Percentiles rank a stretch among this genome's conserved stretches.
Evolutionary conservation across 2,329 filamentous ascomycete species (phyloP).

Genomic region (Pseudogymnoascus sp.): DNA sequence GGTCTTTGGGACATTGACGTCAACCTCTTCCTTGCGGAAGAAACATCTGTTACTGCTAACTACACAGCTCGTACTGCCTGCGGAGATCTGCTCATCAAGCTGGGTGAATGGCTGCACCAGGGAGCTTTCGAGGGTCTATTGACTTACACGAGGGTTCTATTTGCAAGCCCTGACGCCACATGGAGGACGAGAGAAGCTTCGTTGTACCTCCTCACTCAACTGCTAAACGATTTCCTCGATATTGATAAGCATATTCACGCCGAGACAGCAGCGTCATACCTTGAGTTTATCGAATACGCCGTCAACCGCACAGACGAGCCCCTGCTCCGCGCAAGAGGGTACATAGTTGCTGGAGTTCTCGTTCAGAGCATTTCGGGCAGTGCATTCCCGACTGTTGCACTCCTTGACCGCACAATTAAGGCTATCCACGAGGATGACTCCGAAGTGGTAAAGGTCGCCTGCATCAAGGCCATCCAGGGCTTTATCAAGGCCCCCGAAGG

Average conservation of each 20-base stretch:
- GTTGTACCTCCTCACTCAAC: slow-evolving; percentile 75
- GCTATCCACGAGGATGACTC: slow-evolving; percentile 67
- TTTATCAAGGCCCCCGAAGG: slow-evolving; percentile 44
- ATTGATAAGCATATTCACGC: slow-evolving; percentile 61
- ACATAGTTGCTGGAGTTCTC: slow-evolving; percentile 74
- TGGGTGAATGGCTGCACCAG: slow-evolving; percentile 79
- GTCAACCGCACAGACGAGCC: slow-evolving; percentile 61
- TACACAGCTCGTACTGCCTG: slow-evolving; percentile 92
- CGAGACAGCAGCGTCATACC: slow-evolving; percentile 62
- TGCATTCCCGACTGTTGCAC: slow-evolving; percentile 46
- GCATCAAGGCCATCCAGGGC: slow-evolving; percentile 75
- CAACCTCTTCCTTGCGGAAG: slow-evolving; percentile 89
- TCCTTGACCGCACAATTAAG: slow-evolving; percentile 66
- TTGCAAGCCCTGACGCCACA: slow-evolving; percentile 43
- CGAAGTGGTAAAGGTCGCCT: slow-evolving; percentile 86
- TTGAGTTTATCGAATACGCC: slow-evolving; percentile 71
- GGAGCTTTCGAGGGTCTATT: slow-evolving; percentile 72
- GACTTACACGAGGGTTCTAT: slow-evolving; percentile 65
- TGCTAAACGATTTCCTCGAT: slow-evolving; percentile 76
- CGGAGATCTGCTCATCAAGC: slow-evolving; percentile 83
- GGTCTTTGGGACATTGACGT: slow-evolving; percentile 95
- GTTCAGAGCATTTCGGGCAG: slow-evolving; percentile 57
- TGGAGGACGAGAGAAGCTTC: slow-evolving; percentile 69
- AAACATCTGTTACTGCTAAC: slow-evolving; percentile 89
- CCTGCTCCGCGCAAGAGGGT: slow-evolving; percentile 78